phyloP scores from a whole-genome alignment of 1,284 basidiomycete genomes.

The Salmacisia buchloeana region DNA sequence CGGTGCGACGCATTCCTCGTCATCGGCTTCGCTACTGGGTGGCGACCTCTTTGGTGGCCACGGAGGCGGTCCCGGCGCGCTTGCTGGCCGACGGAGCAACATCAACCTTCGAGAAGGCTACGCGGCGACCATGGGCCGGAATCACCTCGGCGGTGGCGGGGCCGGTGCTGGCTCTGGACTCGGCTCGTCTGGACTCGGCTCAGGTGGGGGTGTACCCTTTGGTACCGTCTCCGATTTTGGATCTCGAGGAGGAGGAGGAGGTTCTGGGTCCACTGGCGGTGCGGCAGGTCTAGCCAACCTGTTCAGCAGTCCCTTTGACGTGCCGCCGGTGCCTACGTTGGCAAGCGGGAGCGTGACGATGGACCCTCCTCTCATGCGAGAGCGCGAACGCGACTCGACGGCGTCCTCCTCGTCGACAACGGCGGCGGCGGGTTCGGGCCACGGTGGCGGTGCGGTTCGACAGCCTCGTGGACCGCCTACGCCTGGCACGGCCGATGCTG shows the following conservation, averaged over 20 bases:
- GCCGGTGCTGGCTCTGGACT: slow-evolving; percentile 4
- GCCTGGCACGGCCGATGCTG: slow-evolving; percentile 18
- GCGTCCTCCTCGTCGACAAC: background rate
- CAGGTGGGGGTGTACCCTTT: background rate
- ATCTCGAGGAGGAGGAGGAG: slow-evolving; percentile 25
- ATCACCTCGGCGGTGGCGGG: background rate
- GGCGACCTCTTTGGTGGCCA: too few species aligned
- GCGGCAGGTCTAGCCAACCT: slow-evolving; percentile 34
- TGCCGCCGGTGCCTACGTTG: slow-evolving; percentile 32
- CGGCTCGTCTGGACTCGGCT: too few species aligned
- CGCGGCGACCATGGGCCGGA: slow-evolving; percentile 27
- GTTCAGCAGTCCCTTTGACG: slow-evolving; percentile 41
- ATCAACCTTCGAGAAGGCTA: slow-evolving; percentile 37
- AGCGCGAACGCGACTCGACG: background rate
- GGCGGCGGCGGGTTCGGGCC: background rate
- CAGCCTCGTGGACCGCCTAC: slow-evolving; percentile 36
- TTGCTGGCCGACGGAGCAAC: too few species aligned
- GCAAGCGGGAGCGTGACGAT: background rate
- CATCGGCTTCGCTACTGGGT: too few species aligned
- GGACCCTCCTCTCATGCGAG: background rate
- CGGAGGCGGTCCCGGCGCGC: too few species aligned
- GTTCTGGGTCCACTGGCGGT: slow-evolving; percentile 11
- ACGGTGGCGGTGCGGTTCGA: slow-evolving; percentile 13
- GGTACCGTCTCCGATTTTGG: slow-evolving; percentile 41
- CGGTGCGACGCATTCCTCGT: too few species aligned